phyloP scores from a whole-genome alignment of 2,329 filamentous ascomycete genomes.

The Metarhizium rileyi region DNA sequence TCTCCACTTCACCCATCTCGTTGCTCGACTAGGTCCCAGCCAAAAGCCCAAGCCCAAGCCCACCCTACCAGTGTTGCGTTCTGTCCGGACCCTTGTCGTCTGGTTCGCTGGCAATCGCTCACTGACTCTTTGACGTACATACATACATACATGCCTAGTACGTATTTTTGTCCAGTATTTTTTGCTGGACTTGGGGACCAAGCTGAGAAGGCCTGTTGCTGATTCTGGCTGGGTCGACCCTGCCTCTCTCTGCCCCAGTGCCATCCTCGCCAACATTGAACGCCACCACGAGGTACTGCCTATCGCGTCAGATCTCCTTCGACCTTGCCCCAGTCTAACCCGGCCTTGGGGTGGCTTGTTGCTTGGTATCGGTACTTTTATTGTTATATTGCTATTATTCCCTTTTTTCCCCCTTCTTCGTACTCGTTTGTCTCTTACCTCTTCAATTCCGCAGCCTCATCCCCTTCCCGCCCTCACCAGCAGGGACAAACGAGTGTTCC shows the following conservation, averaged over 20 bases:
- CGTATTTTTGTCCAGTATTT: no score
- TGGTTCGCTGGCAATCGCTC: background rate
- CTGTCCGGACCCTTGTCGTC: slow-evolving; percentile 6
- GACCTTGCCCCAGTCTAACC: slow-evolving; percentile 10
- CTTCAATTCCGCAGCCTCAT: background rate
- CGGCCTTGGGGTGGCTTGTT: slow-evolving; percentile 10
- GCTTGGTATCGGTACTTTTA: slow-evolving; percentile 9
- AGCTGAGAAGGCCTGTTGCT: background rate
- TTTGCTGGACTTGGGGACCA: background rate
- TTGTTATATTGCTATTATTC: slow-evolving; percentile 11
- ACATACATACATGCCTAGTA: no score
- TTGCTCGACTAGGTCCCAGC: slow-evolving; percentile 3
- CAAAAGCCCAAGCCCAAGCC: slow-evolving; percentile 1
- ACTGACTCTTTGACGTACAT: background rate
- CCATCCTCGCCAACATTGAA: slow-evolving; percentile 16
- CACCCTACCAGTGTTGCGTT: background rate
- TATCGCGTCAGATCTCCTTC: slow-evolving; percentile 25
- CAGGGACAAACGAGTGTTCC: background rate
- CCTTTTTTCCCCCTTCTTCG: slow-evolving; percentile 2
- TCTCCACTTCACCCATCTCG: slow-evolving; percentile 14
- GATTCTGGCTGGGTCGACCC: slow-evolving; percentile 3
- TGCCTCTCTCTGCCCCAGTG: slow-evolving; percentile 3
- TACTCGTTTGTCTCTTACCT: background rate
- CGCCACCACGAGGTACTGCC: slow-evolving; percentile 25
- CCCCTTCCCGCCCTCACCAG: background rate